phyloP scores from a whole-genome alignment of 768 basidiomycete species.

The Boletellus ananas region DNA sequence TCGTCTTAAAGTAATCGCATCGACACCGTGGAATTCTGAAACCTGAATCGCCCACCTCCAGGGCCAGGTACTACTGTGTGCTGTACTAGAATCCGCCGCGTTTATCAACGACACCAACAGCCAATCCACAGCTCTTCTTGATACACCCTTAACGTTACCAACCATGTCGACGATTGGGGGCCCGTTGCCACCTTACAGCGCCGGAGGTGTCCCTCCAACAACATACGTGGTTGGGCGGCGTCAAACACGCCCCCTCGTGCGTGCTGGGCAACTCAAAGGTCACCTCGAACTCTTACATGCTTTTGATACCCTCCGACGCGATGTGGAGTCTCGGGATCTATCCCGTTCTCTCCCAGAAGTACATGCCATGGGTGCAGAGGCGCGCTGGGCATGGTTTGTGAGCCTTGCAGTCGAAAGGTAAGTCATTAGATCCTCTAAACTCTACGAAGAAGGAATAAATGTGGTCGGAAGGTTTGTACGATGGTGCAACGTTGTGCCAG shows the following conservation, averaged over 20 bases:
- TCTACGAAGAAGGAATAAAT: too few species aligned
- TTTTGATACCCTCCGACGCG: slow-evolving; percentile 22
- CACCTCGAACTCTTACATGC: slow-evolving; percentile 30
- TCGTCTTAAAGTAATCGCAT: too few species aligned
- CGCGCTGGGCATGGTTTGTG: slow-evolving; percentile 40
- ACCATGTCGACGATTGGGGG: background rate
- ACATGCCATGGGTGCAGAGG: slow-evolving; percentile 19
- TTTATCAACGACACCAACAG: too few species aligned
- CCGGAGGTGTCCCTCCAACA: background rate
- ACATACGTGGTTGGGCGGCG: background rate
- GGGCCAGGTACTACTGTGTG: too few species aligned
- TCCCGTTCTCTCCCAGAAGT: slow-evolving; percentile 9
- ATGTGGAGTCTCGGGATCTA: slow-evolving; percentile 17
- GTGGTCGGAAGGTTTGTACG: slow-evolving; percentile 29
- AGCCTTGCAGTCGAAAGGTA: slow-evolving; percentile 36
- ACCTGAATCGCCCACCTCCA: too few species aligned
- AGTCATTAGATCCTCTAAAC: background rate
- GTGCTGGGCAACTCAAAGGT: slow-evolving; percentile 23
- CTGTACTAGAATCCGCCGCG: too few species aligned
- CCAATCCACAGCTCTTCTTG: too few species aligned
- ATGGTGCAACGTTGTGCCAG: slow-evolving; percentile 23
- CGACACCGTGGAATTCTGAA: too few species aligned
- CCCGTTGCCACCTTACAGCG: background rate
- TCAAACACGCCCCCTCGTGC: background rate
- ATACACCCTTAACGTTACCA: background rate